Percentiles rank a stretch among this genome's conserved stretches.
phyloP scores from a whole-genome alignment of 768 basidiomycete genomes.

The Lactarius indigo region DNA sequence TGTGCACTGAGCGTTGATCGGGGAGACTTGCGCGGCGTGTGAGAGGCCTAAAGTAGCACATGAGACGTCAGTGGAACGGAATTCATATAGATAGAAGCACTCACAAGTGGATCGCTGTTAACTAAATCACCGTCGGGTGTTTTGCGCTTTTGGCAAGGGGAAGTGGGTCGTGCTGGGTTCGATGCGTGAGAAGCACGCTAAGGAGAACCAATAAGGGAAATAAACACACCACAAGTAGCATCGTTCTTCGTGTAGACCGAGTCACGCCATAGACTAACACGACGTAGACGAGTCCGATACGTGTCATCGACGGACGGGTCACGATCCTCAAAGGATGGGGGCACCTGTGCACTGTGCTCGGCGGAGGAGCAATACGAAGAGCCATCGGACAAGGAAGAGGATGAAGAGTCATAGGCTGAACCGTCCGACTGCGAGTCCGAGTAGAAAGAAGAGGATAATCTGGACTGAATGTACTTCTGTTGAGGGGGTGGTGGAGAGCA shows the following conservation, averaged over 20 bases:
- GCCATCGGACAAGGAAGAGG: conserved; percentile 41
- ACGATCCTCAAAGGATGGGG: conserved; percentile 13
- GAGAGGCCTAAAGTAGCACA: conserved; percentile 9
- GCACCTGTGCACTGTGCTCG: conserved; percentile 29
- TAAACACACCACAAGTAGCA: conserved; percentile 10
- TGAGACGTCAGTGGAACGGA: conserved; percentile 17
- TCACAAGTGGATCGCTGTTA: conserved; percentile 13
- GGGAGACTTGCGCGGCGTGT: conserved; percentile 22
- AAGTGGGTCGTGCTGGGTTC: conserved; percentile 7
- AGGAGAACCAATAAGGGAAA: background rate
- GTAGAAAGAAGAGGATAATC: conserved; percentile 29
- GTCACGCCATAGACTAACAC: conserved; percentile 71
- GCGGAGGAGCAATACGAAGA: conserved; percentile 76
- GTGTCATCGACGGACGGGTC: conserved; percentile 44
- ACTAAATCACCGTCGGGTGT: conserved; percentile 19
- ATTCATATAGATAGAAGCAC: conserved; percentile 1
- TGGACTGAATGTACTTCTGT: conserved; percentile 31
- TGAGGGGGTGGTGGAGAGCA: conserved; percentile 28
- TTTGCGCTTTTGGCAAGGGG: conserved; percentile 25
- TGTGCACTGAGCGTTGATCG: conserved; percentile 36
- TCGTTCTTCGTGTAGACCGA: conserved; percentile 42
- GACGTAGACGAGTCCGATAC: conserved; percentile 53
- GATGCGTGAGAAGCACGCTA: conserved; percentile 3
- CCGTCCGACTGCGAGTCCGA: conserved; percentile 23
- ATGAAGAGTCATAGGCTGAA: conserved; percentile 42